Evolutionary conservation across 257 asterid genomes (phyloP).

Genomic region (Verbena officinalis): DNA sequence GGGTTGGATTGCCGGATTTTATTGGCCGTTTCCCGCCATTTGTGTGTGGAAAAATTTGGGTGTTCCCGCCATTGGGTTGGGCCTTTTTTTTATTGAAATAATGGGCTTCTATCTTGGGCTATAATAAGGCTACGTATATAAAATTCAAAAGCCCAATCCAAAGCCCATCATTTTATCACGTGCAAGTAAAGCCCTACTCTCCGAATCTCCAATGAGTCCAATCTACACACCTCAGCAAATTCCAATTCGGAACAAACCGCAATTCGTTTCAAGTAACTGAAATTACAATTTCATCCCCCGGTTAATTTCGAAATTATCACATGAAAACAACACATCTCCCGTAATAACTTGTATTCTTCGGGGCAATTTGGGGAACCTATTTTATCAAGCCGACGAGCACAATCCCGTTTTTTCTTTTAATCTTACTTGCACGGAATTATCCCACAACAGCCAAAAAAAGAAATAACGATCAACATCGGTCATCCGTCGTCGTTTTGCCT

Average conservation of each 20-base stretch:
- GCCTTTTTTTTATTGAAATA: background rate
- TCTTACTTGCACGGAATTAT: constrained; percentile 11
- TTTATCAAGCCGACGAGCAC: background rate
- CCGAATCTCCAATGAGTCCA: too few relatives aligned
- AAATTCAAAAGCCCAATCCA: too few relatives aligned
- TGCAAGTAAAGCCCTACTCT: too few relatives aligned
- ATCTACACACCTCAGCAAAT: too few relatives aligned
- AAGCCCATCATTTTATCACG: too few relatives aligned
- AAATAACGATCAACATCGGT: background rate
- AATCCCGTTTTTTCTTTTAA: too few relatives aligned
- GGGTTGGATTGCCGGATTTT: constrained; percentile 28
- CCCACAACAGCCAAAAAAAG: background rate
- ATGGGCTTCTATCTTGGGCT: constrained; percentile 8
- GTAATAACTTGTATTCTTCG: background rate
- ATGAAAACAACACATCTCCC: background rate
- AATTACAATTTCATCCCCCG: constrained; percentile 19
- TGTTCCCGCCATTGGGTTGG: constrained; percentile 47
- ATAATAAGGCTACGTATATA: too few relatives aligned
- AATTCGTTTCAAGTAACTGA: too few relatives aligned
- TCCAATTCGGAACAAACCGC: too few relatives aligned
- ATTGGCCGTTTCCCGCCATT: constrained; percentile 50
- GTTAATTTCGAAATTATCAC: background rate
- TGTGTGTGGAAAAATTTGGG: background rate
- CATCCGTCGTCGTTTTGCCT: constrained; percentile 44
- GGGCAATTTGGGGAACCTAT: constrained; percentile 27